Evolutionary conservation across 139 green algal genomes (phyloP), one percentile per base, ranked within the genome.

Genomic region (Deuterostichococcus epilithicus): DNA sequence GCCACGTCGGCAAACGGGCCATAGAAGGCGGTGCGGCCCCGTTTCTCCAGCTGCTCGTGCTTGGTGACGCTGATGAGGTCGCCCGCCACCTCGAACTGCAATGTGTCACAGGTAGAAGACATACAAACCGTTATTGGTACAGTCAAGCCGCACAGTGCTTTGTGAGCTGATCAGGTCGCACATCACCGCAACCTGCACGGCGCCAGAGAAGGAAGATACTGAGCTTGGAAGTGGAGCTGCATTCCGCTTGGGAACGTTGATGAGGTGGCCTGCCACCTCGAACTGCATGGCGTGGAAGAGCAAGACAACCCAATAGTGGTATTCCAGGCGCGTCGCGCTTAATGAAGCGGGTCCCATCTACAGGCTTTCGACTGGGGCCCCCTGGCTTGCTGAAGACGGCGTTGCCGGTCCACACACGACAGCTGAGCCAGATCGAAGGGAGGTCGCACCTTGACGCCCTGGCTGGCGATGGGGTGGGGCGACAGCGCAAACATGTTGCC

Each of bases 401-500:
- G 13, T 52, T 52, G 42, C 8, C 8, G 42, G 42, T 35, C 22
- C 70, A 59, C 42, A 52, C 18, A 63, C 18, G 52, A 23, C 5
- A 20, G 20, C 26, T 58, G n/a, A 5, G 32, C 69, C 68, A 10
- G 35, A 30, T 33, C 1, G 36, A 8, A 39, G 47, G n/a, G 5
- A 10, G 3, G 8, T 10, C 83, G 66, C 66, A 92, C 86, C 69
- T 83, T 86, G 10, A 79, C 87, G 66, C 63, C 88, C 81, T 97
- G 87, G 3, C 71, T 72, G 5, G 76, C 52, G 35, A 92, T 80
- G 0, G 23, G 18, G 76, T 97, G 97, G 0, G 92, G 88, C 2
- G 84, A 92, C 34, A 91, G 18, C 25, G 89, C 71, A 52, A 87
- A 88, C 30, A 85, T 37, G 32, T 80, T 88, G 74, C 83, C 88